These are phyloP conservation scores for Picochlorum sp. DNA, from an alignment of 139 green algal species.

Conservation along the genomic window DNA sequence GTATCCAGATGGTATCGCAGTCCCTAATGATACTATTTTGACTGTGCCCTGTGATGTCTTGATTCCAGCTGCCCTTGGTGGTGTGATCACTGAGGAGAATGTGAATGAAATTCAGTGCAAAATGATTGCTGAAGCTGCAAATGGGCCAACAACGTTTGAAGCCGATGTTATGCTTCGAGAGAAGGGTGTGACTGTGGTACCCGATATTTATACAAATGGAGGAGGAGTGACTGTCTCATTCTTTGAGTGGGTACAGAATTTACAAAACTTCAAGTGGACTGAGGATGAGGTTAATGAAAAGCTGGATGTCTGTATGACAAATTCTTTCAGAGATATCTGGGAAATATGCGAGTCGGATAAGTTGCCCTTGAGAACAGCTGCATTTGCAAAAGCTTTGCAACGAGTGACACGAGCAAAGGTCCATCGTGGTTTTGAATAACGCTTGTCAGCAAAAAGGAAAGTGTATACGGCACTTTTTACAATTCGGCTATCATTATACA, in stretches of 20 bases:
- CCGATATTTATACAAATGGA: constrained; percentile 51
- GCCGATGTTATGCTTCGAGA: constrained; percentile 42
- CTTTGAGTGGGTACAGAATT: constrained; percentile 79
- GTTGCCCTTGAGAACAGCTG: constrained; percentile 66
- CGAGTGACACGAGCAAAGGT: constrained; percentile 68
- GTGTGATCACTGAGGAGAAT: constrained; percentile 52
- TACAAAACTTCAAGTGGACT: constrained; percentile 64
- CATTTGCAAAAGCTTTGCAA: constrained; percentile 77
- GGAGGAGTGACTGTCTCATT: constrained; percentile 63
- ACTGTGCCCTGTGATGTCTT: constrained; percentile 77
- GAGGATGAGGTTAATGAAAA: constrained; percentile 60
- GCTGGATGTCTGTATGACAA: constrained; percentile 44
- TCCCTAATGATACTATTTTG: constrained; percentile 50
- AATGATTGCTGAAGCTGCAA: constrained; percentile 81
- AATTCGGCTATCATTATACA: background rate
- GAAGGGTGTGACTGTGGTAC: constrained; percentile 40
- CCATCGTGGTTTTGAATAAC: constrained; percentile 77
- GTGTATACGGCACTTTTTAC: background rate
- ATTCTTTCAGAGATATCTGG: constrained; percentile 58
- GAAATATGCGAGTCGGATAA: constrained; percentile 37
- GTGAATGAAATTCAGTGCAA: constrained; percentile 35
- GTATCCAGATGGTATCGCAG: constrained; percentile 18
- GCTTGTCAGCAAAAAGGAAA: background rate
- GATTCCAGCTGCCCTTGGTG: constrained; percentile 78
- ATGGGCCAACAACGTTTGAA: constrained; percentile 68